Evolutionary conservation across 352 stramenopile species (phyloP), one percentile per base, ranked within the genome.

Genomic region (Phytophthora cryptogea): DNA sequence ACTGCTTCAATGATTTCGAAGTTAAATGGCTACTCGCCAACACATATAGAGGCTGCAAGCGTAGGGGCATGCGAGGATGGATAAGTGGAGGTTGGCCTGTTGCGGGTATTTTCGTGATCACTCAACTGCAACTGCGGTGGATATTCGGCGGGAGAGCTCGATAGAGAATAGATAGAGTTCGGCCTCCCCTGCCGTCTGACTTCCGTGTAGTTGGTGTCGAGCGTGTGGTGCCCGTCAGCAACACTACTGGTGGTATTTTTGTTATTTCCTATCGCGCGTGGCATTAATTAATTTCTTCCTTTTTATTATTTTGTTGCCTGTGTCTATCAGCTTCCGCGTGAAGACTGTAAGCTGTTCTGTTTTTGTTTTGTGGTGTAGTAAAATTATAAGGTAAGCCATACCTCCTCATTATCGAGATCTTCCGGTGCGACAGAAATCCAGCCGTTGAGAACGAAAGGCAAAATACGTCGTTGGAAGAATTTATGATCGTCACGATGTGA

Each of bases 131-230:
- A 47, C 20, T 54, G 23, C 8, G 16, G 11, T 54, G 31, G 17
- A 33, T 10, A 17, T 37, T 62, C 42, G 46, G 27, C 35, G 44
- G 36, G 39, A 43, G 30, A 57, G 37, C 35, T 64, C 40, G 64
- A 68, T 68, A 72, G 64, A 72, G 41, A 68, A 64, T 72, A 68
- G 47, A 68, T 68, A 53, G 39, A 65, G 27, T 44, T 63, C 48
- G 44, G 41, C 17, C 26, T 59, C 52, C 51, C 20, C 53, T 37
- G 27, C n/a, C 17, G 46, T 20, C 33, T 14, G 26, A 23, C 47
- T 33, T 10, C 31, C n/a, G 9, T n/a, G 14, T 37, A 28, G 32
- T 58, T 48, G 51, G 14, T 11, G 20, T 37, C 26, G 52, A 47
- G 47, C 13, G 20, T 45, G 51, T 54, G 37, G 16, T 46, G 10